Evolutionary conservation across 371 early-diverging fungal species (phyloP).

Genomic region (Choanephora cucurbitarum): DNA sequence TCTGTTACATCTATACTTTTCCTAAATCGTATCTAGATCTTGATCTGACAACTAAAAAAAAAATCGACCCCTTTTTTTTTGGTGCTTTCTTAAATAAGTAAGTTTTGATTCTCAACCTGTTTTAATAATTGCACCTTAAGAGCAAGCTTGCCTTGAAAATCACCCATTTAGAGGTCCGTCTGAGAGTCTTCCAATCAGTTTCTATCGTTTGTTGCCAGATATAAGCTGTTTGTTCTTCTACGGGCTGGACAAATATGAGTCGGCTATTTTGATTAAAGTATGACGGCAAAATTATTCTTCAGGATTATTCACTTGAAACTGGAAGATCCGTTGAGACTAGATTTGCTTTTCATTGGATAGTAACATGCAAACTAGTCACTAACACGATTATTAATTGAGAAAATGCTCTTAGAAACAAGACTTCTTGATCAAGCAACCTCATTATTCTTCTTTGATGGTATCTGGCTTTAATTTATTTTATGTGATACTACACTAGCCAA

Average conservation of each 20-base stretch:
- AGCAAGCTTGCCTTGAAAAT: too few species aligned
- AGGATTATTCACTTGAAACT: not conserved
- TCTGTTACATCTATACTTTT: too few species aligned
- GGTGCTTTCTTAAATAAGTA: not conserved
- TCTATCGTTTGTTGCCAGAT: not conserved
- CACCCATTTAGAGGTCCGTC: not conserved
- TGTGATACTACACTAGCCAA: not conserved
- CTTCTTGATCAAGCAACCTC: not conserved
- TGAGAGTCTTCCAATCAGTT: not conserved
- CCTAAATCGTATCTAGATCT: not conserved
- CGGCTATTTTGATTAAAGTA: not conserved
- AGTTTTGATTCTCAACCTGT: not conserved
- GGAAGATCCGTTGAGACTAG: too few species aligned
- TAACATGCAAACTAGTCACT: not conserved
- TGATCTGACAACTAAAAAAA: not conserved
- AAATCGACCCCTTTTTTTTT: not conserved
- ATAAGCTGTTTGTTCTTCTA: not conserved
- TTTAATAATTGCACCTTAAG: not conserved
- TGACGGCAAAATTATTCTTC: conserved; percentile 19
- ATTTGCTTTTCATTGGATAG: too few species aligned
- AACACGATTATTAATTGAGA: not conserved
- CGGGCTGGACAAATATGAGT: not conserved
- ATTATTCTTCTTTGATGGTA: not conserved
- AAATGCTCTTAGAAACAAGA: not conserved
- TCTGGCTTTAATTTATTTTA: not conserved